Evolutionary conservation across 1,284 basidiomycete genomes (phyloP).

Genomic region (Volvariella volvacea): DNA sequence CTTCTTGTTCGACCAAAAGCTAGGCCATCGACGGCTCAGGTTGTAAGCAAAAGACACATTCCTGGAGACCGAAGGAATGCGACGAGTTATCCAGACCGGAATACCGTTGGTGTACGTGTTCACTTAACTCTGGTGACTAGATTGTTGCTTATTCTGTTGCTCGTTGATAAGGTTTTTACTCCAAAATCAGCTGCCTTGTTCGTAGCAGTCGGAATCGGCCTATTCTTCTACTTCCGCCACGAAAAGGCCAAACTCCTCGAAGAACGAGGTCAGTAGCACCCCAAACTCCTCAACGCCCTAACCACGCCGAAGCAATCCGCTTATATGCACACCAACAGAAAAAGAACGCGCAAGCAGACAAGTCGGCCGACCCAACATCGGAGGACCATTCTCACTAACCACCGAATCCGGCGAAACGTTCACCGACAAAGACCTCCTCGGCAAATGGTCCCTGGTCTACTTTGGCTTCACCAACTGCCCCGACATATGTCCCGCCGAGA

Average conservation of each 20-base stretch:
- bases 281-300: background rate
- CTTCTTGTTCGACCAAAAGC: too few relatives aligned
- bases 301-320: too few relatives aligned
- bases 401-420: conserved; percentile 65
- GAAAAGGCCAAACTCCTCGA: conserved; percentile 82
- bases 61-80: too few relatives aligned
- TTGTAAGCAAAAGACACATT: too few relatives aligned
- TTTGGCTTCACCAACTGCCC: conserved; percentile 98
- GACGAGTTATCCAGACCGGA: too few relatives aligned
- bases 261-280: conserved; percentile 48
- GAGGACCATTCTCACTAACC: conserved; percentile 81
- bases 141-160: too few relatives aligned
- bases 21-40: too few relatives aligned
- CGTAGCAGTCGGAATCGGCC: conserved; percentile 71
- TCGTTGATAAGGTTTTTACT: conserved; percentile 69
- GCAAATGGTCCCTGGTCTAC: conserved; percentile 89
- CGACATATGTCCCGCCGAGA: conserved; percentile 97
- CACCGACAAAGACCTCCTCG: conserved; percentile 79
- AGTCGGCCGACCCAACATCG: conserved; percentile 74
- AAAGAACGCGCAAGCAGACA: conserved; percentile 56
- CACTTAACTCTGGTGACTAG: too few relatives aligned
- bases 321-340: conserved; percentile 44
- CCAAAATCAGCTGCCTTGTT: conserved; percentile 81
- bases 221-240: conserved; percentile 85
- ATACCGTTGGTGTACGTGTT: too few relatives aligned